Evolutionary conservation across 2,329 filamentous ascomycete genomes (phyloP), one percentile per base, ranked within the genome.

Genomic region (Trichoderma harzianum): DNA sequence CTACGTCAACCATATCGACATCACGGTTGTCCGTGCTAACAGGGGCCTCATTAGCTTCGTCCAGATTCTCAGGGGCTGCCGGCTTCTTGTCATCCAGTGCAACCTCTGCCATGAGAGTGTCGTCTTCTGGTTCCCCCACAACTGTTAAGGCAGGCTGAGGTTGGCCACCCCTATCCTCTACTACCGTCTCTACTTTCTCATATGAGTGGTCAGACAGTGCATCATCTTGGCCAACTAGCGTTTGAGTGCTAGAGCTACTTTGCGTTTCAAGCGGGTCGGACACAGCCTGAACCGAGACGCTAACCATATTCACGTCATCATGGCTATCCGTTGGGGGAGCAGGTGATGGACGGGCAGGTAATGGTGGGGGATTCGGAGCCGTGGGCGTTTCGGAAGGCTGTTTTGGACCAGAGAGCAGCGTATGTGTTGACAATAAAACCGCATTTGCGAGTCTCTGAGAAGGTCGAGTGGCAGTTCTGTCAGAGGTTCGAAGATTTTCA

Each of bases 401-500:
- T 69, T 80, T 81, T 1, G 77, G 70, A 30, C 78, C 78, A 28
- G 79, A 79, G 5, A 83, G 77, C 6, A 83, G 76, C 2, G 80
- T 81, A 55, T 81, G 80, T 0, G 84, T 86, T 3, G 85, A 85
- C 2, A 93, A 88, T 26, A 97, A 85, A 1, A 94, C 94, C 51
- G 95, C 88, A 64, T 94, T 91, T 30, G 94, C 94, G 39, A 98
- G 86, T 74, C 93, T 89, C 76, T 92, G 91, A 4, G 91, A 90
- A 2, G 94, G 94, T 57, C 86, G 89, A 34, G 95, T 89, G 18
- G 87, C 90, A 12, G 86, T 82, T 53, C 86, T 84, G 5, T 88
- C 83, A 1, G 91, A 90, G 1, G 85, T 87, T 72, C 92, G 90
- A 78, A 97, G 89, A 72, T 90, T 87, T 11, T 87, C 80, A 77